phyloP scores from a whole-genome alignment of 495 filamentous ascomycete genomes.

The Pyronema omphalodes region DNA sequence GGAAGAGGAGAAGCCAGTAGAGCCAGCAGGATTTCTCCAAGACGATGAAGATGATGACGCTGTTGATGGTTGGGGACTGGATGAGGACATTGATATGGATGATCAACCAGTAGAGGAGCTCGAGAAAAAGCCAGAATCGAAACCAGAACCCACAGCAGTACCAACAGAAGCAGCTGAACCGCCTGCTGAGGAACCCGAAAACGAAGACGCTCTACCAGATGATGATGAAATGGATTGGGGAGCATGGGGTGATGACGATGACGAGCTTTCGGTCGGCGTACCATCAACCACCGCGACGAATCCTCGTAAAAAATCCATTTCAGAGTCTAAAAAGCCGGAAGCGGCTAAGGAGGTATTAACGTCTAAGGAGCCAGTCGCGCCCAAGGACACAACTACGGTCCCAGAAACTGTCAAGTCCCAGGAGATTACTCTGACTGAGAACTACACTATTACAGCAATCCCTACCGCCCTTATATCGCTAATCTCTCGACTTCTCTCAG shows the following conservation, averaged over 20 bases:
- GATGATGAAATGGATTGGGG: slow-evolving; percentile 23
- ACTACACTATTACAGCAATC: slow-evolving; percentile 70
- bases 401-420: slow-evolving; percentile 21
- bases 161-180: slow-evolving; percentile 5
- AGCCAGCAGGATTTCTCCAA: slow-evolving; percentile 5
- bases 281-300: background rate
- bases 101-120: slow-evolving; percentile 11
- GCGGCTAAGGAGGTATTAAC: too few relatives aligned
- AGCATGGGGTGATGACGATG: slow-evolving; percentile 26
- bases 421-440: slow-evolving; percentile 65
- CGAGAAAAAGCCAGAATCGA: slow-evolving; percentile 6
- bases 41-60: slow-evolving; percentile 33
- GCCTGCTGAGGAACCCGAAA: background rate
- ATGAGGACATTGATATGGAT: slow-evolving; percentile 29
- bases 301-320: slow-evolving; percentile 2
- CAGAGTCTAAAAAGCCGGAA: background rate
- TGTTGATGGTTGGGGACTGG: slow-evolving; percentile 41
- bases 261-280: slow-evolving; percentile 8
- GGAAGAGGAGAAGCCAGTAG: slow-evolving; percentile 1
- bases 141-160: slow-evolving; percentile 6
- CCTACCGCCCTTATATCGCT: slow-evolving; percentile 57
- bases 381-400: background rate
- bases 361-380: background rate
- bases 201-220: background rate
- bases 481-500: slow-evolving; percentile 42